These are phyloP conservation scores for Takashimella koratensis DNA, from an alignment of 1,284 basidiomycete genomes.

Conservation along the genomic window DNA sequence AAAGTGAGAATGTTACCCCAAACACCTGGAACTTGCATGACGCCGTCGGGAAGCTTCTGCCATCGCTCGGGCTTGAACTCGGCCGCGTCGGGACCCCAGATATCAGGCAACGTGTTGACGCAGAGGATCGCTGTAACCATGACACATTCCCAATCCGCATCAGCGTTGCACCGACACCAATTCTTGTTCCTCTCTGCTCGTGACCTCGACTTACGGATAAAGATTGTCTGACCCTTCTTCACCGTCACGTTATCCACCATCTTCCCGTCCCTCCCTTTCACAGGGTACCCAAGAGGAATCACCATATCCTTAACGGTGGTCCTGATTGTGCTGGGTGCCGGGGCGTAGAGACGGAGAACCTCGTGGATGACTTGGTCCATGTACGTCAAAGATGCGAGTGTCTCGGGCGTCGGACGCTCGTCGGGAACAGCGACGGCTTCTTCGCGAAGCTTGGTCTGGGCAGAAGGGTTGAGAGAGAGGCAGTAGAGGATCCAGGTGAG, in stretches of 20 bases:
- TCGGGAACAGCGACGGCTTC: conserved; percentile 54
- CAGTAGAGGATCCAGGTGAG: conserved; percentile 70
- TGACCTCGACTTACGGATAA: conserved; percentile 42
- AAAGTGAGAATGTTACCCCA: conserved; percentile 66
- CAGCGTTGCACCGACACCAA: no score
- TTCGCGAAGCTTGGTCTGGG: conserved; percentile 58
- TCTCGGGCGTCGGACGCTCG: conserved; percentile 5
- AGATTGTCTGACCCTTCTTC: conserved; percentile 35
- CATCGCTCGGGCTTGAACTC: conserved; percentile 54
- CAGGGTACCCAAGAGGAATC: conserved; percentile 57
- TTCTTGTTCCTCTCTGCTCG: no score
- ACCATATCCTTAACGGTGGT: conserved; percentile 57
- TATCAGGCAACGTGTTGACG: conserved; percentile 58
- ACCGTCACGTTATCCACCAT: conserved; percentile 39
- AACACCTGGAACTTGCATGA: conserved; percentile 56
- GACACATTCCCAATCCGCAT: neutral
- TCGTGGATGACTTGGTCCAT: conserved; percentile 67
- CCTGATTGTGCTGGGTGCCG: conserved; percentile 64
- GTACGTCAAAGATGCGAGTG: conserved; percentile 53
- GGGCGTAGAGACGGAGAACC: conserved; percentile 61
- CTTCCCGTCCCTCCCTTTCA: conserved; percentile 46
- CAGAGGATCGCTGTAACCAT: conserved; percentile 47
- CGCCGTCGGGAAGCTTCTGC: conserved; percentile 10
- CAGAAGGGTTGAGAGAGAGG: conserved; percentile 57
- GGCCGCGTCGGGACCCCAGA: conserved; percentile 68